Conservation (phyloP, 495 filamentous ascomycete species). For the Hypoxylon trugodes region DNA sequence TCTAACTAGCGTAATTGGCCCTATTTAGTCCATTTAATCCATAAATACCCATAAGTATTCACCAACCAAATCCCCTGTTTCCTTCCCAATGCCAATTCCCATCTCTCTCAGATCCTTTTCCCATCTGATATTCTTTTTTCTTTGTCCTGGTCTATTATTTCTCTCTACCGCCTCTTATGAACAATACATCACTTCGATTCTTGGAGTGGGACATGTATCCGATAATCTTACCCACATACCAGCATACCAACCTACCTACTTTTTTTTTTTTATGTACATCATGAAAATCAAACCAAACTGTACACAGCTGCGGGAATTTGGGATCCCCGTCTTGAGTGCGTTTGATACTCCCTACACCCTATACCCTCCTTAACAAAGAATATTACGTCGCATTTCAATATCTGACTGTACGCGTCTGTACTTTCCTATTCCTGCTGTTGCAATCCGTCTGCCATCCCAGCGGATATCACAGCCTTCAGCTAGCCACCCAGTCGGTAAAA, state of each 20-base stretch:
- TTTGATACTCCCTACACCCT: neutral
- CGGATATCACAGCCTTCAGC: slow-evolving; percentile 8
- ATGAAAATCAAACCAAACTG: neutral
- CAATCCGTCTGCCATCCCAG: neutral
- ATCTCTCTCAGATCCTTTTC: slow-evolving; percentile 35
- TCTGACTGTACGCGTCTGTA: neutral
- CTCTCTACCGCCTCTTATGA: slow-evolving; percentile 21
- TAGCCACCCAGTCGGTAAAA: slow-evolving; percentile 2
- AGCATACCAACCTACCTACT: neutral
- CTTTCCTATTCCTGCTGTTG: neutral
- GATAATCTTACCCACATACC: slow-evolving; percentile 1
- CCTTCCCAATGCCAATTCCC: slow-evolving; percentile 20
- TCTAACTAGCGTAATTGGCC: slow-evolving; percentile 16
- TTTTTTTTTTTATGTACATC: neutral
- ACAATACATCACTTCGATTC: neutral
- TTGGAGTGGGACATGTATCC: slow-evolving; percentile 12
- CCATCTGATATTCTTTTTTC: slow-evolving; percentile 11
- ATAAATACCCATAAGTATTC: neutral
- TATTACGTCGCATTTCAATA: slow-evolving; percentile 10
- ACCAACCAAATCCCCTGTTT: slow-evolving; percentile 17
- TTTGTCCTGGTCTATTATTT: slow-evolving; percentile 5
- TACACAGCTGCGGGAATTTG: slow-evolving; percentile 27
- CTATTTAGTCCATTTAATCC: too few relatives aligned
- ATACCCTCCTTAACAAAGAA: slow-evolving; percentile 16
- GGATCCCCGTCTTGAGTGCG: neutral